Base-by-base conservation (phyloP, 306 rosid species). In the Cicer bijugum region DNA sequence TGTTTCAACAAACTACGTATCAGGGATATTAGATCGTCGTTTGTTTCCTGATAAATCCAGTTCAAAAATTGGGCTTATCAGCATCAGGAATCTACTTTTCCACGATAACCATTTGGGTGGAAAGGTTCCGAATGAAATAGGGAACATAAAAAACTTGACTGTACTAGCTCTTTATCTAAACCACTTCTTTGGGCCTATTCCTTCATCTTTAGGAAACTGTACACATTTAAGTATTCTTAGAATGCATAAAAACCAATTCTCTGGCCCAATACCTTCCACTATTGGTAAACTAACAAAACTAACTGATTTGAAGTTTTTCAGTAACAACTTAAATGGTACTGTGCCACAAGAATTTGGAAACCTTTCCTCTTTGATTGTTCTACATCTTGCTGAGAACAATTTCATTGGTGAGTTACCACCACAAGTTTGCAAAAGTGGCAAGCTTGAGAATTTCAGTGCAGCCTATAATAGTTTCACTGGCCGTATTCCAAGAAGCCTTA, bases 351-450 rank as follows among this genome's bases (percentile, higher is more conserved):
- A 76, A 35, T 55, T 86, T 0, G 92, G 92, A 9, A 88, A 86
- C 71, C 45, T 74, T 19, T 86, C 92, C 14, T 80, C 88, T 1
- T 80, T 88, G 69, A 7, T 39, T 57, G 83, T 72, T 12, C 69
- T 88, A 28, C 88, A 82, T 75, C 81, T 88, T 45, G 92, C 90
- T 61, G 73, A 75, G 56, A 88, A 88, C 74, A 84, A 82, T 66
- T 86, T 88, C 43, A 56, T 17, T 14, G 92, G 92, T 50, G 68
- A 80, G 23, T 82, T 88, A 10, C 92, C 90, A 11, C 88, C 87
- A 35, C 76, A 84, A 63, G 81, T 84, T 6, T 88, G 92, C 59
- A 80, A 77, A 40, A 70, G 81, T 64, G 88, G 88, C 0, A 71
- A 16, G 6, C 92, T 88, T 40, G 85, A 68, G 3, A 88, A 85